phyloP scores from a whole-genome alignment of 805 yeast species.

The Ogataea populi-albae region DNA sequence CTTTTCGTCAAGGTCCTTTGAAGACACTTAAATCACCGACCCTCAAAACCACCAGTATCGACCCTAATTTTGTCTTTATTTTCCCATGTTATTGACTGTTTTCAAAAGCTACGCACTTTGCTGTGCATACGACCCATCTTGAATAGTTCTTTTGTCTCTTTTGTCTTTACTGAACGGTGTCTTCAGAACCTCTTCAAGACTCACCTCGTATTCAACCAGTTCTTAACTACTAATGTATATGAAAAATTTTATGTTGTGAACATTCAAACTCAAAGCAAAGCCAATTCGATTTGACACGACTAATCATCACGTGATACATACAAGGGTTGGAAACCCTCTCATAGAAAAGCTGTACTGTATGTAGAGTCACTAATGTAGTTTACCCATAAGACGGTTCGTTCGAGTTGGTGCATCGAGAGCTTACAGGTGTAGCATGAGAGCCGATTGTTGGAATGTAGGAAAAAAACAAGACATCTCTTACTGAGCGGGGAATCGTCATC shows the following conservation, averaged over 20 bases:
- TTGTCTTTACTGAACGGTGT: background rate
- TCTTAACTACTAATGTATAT: too few species aligned
- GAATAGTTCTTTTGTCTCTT: constrained; percentile 38
- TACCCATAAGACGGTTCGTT: too few species aligned
- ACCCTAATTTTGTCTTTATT: constrained; percentile 32
- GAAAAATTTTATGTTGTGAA: constrained; percentile 10
- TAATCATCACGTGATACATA: constrained; percentile 8
- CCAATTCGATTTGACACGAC: background rate
- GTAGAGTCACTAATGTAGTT: constrained; percentile 13
- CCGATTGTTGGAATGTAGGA: too few species aligned
- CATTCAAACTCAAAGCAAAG: background rate
- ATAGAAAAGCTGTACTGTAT: background rate
- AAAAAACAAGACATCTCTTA: too few species aligned
- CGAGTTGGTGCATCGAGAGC: too few species aligned
- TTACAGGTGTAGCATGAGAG: too few species aligned
- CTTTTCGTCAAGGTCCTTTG: too few species aligned
- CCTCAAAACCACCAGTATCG: constrained; percentile 30
- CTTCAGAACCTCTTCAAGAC: background rate
- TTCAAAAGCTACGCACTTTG: constrained; percentile 63
- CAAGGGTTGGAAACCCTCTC: constrained; percentile 8
- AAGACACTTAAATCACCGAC: too few species aligned
- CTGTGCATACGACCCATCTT: constrained; percentile 99
- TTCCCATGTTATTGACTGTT: constrained; percentile 4
- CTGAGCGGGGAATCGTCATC: too few species aligned
- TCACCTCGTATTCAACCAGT: background rate